phyloP scores from a whole-genome alignment of 2,329 filamentous ascomycete genomes.

The Ilyonectria sp. region DNA sequence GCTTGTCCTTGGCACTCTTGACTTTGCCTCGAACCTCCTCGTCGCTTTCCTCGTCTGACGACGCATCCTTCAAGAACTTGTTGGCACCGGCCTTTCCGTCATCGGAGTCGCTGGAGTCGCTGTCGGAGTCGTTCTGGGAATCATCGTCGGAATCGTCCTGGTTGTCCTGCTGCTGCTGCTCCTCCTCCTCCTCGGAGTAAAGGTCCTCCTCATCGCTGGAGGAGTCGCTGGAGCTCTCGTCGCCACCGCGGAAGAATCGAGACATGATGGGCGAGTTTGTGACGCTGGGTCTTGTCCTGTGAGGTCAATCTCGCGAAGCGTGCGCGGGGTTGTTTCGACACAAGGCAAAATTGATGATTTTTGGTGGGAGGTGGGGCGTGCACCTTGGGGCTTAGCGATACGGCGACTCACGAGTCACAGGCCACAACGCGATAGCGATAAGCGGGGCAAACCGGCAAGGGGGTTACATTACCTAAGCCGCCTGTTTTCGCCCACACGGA shows the following conservation, averaged over 20 bases:
- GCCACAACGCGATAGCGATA: conserved; percentile 40
- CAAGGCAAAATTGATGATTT: conserved; percentile 59
- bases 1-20: conserved; percentile 98
- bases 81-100: conserved; percentile 80
- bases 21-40: conserved; percentile 89
- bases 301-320: conserved; percentile 49
- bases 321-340: conserved; percentile 57
- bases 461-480: conserved; percentile 28
- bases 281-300: conserved; percentile 50
- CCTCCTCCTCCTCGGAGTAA: conserved; percentile 72
- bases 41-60: conserved; percentile 86
- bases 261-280: conserved; percentile 77
- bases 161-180: conserved; percentile 62
- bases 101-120: conserved; percentile 72
- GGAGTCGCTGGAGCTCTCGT: conserved; percentile 95
- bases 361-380: conserved; percentile 60
- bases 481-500: conserved; percentile 30
- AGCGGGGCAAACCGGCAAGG: conserved; percentile 23
- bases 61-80: conserved; percentile 85
- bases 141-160: conserved; percentile 66
- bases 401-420: conserved; percentile 35
- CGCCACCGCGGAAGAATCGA: conserved; percentile 94
- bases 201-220: conserved; percentile 97
- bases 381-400: conserved; percentile 57
- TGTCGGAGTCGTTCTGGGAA: conserved; percentile 66